phyloP scores from a whole-genome alignment of 2,329 filamentous ascomycete genomes.

The Volutella citrinella region DNA sequence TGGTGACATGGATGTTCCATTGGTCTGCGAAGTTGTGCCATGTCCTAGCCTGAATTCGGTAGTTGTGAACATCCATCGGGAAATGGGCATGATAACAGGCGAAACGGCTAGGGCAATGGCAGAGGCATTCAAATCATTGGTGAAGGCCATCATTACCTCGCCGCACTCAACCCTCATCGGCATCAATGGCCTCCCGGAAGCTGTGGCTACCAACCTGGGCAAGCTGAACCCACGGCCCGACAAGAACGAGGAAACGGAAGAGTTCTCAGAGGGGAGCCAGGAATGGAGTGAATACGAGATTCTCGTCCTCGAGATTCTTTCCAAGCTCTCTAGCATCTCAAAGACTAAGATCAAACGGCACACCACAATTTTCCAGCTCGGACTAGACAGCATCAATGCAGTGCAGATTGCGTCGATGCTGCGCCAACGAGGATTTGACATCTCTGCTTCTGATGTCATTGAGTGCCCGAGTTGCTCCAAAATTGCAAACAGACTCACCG shows the following conservation, averaged over 20 bases:
- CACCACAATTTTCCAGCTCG: slow-evolving; percentile 82
- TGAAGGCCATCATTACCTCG: slow-evolving; percentile 22
- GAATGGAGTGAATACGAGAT: slow-evolving; percentile 52
- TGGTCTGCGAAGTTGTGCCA: slow-evolving; percentile 74
- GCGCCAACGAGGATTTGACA: slow-evolving; percentile 52
- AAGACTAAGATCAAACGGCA: slow-evolving; percentile 49
- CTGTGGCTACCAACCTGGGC: slow-evolving; percentile 14
- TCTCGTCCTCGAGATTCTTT: slow-evolving; percentile 53
- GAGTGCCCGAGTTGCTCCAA: slow-evolving; percentile 51
- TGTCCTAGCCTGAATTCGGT: slow-evolving; percentile 49
- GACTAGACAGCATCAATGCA: slow-evolving; percentile 86
- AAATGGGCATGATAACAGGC: slow-evolving; percentile 39
- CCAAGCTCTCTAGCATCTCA: slow-evolving; percentile 54
- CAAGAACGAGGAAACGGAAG: slow-evolving; percentile 10
- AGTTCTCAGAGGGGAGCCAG: slow-evolving; percentile 16
- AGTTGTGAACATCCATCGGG: slow-evolving; percentile 60
- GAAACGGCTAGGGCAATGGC: slow-evolving; percentile 26
- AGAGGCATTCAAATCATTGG: slow-evolving; percentile 29
- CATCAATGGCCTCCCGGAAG: slow-evolving; percentile 19
- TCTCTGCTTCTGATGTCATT: slow-evolving; percentile 73
- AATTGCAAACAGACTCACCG: slow-evolving; percentile 30
- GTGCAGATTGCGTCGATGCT: slow-evolving; percentile 71
- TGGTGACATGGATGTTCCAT: slow-evolving; percentile 68
- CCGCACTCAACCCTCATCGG: slow-evolving; percentile 24
- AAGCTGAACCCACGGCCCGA: slow-evolving; percentile 19